Evolutionary conservation across 768 basidiomycete species (phyloP).

Genomic region (Neoboletus brunneissimus): DNA sequence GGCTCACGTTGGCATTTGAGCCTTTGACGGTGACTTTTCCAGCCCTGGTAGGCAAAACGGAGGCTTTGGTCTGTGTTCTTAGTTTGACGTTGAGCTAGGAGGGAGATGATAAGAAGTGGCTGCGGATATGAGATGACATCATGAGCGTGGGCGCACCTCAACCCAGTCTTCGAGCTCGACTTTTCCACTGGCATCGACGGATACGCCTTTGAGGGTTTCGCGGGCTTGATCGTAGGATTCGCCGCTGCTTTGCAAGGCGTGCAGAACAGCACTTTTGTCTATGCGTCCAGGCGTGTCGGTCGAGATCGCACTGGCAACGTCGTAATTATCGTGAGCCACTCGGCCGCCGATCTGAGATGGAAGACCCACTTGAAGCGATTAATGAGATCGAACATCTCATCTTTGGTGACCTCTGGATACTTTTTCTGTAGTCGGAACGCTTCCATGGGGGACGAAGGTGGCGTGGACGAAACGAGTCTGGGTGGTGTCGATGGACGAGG

Average conservation of each 20-base stretch:
- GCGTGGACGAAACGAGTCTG: conserved; percentile 7
- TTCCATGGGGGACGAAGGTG: conserved; percentile 53
- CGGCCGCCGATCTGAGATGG: background rate
- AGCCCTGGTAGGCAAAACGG: conserved; percentile 57
- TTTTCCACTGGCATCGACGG: conserved; percentile 91
- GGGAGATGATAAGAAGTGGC: conserved; percentile 10
- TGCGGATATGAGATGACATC: conserved; percentile 20
- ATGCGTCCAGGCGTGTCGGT: conserved; percentile 82
- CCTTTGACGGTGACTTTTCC: conserved; percentile 95
- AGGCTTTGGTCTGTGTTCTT: conserved; percentile 44
- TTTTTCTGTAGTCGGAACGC: conserved; percentile 87
- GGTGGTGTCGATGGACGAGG: conserved; percentile 9
- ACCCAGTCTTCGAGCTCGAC: conserved; percentile 99
- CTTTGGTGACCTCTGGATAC: conserved; percentile 84
- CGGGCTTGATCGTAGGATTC: conserved; percentile 88
- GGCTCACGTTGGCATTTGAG: conserved; percentile 91
- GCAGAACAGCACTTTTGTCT: conserved; percentile 78
- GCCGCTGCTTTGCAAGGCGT: conserved; percentile 73
- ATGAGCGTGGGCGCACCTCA: conserved; percentile 55
- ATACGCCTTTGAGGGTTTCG: conserved; percentile 90
- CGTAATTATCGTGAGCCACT: background rate
- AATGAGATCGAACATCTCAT: conserved; percentile 94
- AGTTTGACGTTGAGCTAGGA: conserved; percentile 79
- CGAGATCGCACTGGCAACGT: conserved; percentile 54
- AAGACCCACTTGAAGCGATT: conserved; percentile 89